Evolutionary conservation across 2,329 filamentous ascomycete species (phyloP), one percentile per base, ranked within the genome.

Genomic region (Aureobasidium vineae): DNA sequence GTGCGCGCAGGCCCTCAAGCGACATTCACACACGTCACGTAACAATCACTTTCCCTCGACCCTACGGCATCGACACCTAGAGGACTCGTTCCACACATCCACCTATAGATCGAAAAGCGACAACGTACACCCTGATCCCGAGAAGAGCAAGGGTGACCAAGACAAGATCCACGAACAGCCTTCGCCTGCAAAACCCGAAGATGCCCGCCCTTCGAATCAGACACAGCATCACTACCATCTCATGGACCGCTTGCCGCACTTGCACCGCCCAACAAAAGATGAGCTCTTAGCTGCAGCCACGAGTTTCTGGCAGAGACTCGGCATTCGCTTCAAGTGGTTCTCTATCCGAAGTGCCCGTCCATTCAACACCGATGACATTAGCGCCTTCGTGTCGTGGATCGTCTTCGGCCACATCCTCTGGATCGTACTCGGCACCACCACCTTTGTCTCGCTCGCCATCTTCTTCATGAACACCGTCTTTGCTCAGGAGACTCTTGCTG

Each of bases 351-450:
- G 93, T 75, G 91, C 90, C 76, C 85, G 95, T 43, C 95, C 95
- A 0, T 99, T 95, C 86, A 99, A 96, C 77, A 86, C 89, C 26
- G 95, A 99, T 76, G 95, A 99, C 79, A 97, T 97, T 82, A 91
- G 92, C 53, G 95, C 95, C 4, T 94, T 99, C 69, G 87, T 92
- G 63, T 98, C 95, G 2, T 98, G 94, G 94, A 90, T 99, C 69
- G 85, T 98, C 69, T 84, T 97, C 64, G 95, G 94, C 0, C 95
- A 99, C 77, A 82, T 99, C 10, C 85, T 97, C 13, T 99, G 95
- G 95, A 86, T 99, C 71, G 84, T 98, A n/a, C 84, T 98, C 36
- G 95, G 95, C 64, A 99, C 95, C 0, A 99, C 95, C 0, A 98
- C 95, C 0, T 99, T 99, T 78, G 92, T 98, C 77, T 97, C 94